Evolutionary conservation across 768 basidiomycete species (phyloP).

Genomic region (Rhodotorula graminis): DNA sequence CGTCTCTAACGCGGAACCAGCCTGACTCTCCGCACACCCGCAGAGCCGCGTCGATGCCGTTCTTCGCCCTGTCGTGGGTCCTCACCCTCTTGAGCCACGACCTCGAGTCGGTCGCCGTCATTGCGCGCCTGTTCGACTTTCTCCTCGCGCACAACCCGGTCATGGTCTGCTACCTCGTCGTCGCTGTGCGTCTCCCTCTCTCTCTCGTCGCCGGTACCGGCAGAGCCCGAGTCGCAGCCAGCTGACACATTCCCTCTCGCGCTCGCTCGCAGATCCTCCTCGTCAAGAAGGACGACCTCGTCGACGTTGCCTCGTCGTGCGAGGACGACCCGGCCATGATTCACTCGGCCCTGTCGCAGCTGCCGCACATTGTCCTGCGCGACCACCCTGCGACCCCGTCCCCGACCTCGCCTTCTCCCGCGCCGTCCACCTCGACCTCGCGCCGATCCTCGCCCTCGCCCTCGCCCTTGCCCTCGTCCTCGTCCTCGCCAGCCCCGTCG

Average conservation of each 20-base stretch:
- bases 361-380: constrained; percentile 27
- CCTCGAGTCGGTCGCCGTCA: constrained; percentile 46
- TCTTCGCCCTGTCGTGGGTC: constrained; percentile 52
- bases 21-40: not conserved
- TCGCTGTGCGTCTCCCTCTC: constrained; percentile 45
- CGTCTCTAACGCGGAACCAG: not conserved
- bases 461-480: too few relatives aligned
- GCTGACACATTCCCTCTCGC: not conserved
- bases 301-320: constrained; percentile 34
- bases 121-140: constrained; percentile 51
- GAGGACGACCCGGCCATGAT: constrained; percentile 48
- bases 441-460: not conserved
- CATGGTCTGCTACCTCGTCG: constrained; percentile 49
- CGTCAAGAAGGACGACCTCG: constrained; percentile 46
- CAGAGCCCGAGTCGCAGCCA: too few relatives aligned
- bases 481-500: too few relatives aligned
- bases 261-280: constrained; percentile 46
- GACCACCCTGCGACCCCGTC: too few relatives aligned
- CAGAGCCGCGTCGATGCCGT: constrained; percentile 49
- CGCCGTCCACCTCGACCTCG: too few relatives aligned
- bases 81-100: constrained; percentile 52
- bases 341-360: constrained; percentile 47
- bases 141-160: constrained; percentile 50
- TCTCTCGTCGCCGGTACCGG: not conserved
- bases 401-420: not conserved